Evolutionary conservation across 768 basidiomycete species (phyloP).

Genomic region (Piloderma croceum): DNA sequence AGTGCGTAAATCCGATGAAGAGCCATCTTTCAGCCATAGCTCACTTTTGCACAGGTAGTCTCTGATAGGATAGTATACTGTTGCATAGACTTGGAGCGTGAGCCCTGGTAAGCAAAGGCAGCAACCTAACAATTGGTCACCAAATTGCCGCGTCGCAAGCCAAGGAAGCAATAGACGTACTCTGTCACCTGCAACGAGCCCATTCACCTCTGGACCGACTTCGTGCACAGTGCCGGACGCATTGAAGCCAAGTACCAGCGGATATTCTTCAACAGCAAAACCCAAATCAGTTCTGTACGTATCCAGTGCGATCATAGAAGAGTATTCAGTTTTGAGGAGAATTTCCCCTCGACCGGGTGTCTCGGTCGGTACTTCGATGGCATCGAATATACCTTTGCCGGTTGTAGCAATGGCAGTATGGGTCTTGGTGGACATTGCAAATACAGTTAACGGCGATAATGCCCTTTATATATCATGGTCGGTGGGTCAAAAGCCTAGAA

Average conservation of each 20-base stretch:
- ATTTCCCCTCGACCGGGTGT: constrained; percentile 32
- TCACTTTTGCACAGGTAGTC: constrained; percentile 32
- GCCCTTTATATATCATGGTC: too few relatives aligned
- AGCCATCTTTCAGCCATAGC: not conserved
- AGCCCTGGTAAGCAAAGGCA: constrained; percentile 23
- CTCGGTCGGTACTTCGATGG: constrained; percentile 31
- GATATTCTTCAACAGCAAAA: constrained; percentile 27
- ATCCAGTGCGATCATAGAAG: constrained; percentile 37
- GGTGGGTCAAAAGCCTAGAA: too few relatives aligned
- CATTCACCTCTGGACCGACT: constrained; percentile 30
- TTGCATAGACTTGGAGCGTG: constrained; percentile 33
- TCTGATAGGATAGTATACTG: constrained; percentile 29
- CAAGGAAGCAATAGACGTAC: constrained; percentile 24
- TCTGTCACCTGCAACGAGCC: constrained; percentile 34
- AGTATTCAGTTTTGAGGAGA: constrained; percentile 37
- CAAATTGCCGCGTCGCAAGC: not conserved
- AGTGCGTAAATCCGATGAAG: not conserved
- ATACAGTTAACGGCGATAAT: too few relatives aligned
- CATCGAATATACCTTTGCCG: constrained; percentile 32
- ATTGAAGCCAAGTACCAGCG: constrained; percentile 33
- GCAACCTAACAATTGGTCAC: constrained; percentile 20
- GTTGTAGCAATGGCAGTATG: constrained; percentile 35
- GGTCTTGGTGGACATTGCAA: constrained; percentile 29
- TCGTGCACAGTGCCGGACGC: constrained; percentile 34
- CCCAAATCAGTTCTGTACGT: constrained; percentile 34